A percentile compares a stretch with the other conserved stretches of the same genome.
Evolutionary conservation across 306 rosid genomes (phyloP).

Genomic region (Gillenia trifoliata): DNA sequence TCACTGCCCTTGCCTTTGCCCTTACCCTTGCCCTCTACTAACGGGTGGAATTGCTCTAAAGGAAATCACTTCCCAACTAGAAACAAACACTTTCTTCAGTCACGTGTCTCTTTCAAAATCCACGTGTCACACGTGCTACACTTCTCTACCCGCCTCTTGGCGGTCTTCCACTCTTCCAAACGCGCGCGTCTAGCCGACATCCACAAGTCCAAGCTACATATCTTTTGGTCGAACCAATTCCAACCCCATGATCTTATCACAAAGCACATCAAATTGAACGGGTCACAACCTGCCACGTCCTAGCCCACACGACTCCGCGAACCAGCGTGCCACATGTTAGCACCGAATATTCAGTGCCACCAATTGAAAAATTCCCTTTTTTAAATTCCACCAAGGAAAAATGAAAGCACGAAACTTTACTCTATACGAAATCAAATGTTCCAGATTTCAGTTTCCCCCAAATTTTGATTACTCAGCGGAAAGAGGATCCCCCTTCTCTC

Average conservation of each 20-base stretch:
- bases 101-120: neutral
- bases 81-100: neutral
- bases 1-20: too few relatives aligned
- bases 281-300: slow-evolving; percentile 21
- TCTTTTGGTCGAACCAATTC: neutral
- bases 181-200: neutral
- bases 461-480: neutral
- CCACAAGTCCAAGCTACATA: too few relatives aligned
- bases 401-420: too few relatives aligned
- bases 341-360: slow-evolving; percentile 41
- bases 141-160: neutral
- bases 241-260: neutral
- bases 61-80: too few relatives aligned
- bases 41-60: too few relatives aligned
- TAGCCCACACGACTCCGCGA: neutral
- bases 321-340: neutral
- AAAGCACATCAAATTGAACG: neutral
- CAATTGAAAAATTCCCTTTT: slow-evolving; percentile 18
- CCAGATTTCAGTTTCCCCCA: neutral
- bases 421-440: too few relatives aligned
- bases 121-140: neutral
- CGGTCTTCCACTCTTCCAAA: neutral
- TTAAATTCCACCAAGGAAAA: neutral
- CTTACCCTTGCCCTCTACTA: too few relatives aligned
- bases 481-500: neutral